Conservation (phyloP, 2,329 filamentous ascomycete genomes). For the Pseudogymnoascus sp. region DNA sequence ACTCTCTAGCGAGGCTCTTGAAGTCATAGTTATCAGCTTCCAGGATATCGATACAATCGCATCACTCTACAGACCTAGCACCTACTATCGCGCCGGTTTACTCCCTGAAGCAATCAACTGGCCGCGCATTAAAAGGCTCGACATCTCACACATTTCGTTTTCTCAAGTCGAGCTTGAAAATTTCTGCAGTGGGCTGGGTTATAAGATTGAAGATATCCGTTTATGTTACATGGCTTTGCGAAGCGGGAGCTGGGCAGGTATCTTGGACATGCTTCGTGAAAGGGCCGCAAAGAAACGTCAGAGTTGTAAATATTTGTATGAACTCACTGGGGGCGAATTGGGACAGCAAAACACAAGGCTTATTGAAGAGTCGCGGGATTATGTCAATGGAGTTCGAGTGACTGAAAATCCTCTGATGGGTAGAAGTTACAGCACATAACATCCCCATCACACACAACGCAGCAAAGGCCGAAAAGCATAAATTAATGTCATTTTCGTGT, state of each 20-base stretch:
- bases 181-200: not conserved
- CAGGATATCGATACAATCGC: too few relatives aligned
- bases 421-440: not conserved
- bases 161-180: not conserved
- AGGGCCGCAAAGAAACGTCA: not conserved
- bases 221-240: not conserved
- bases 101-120: not conserved
- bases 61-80: too few relatives aligned
- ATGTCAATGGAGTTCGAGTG: not conserved
- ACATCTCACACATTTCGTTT: not conserved
- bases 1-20: not conserved
- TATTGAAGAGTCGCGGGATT: not conserved
- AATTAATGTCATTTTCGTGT: slow-evolving; percentile 4
- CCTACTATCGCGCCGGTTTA: not conserved
- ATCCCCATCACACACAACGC: not conserved
- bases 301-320: not conserved
- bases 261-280: not conserved
- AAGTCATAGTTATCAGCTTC: not conserved
- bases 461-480: not conserved
- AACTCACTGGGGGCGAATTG: not conserved
- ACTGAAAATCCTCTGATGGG: not conserved
- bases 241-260: not conserved
- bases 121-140: not conserved
- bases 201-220: not conserved
- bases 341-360: not conserved